A percentile compares a stretch with the other conserved stretches of the same genome.
Conservation (phyloP, 192 early-diverging fungal species). For the Backusella tarrabulga region DNA sequence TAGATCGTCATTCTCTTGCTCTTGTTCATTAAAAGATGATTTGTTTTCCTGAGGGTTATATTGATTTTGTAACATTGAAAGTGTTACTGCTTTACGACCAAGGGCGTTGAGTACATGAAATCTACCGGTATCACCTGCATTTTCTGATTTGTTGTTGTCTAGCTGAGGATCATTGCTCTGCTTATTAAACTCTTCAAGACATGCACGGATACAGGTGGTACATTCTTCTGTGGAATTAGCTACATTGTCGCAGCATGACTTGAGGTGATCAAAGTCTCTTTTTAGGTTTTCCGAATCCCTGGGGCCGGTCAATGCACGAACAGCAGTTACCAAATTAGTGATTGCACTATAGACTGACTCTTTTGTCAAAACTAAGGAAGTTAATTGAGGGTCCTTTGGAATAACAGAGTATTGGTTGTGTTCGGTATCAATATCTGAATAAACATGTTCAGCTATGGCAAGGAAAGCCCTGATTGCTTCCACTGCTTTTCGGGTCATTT, state of each 20-base stretch:
- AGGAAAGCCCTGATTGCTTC: conserved; percentile 29
- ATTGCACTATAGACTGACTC: conserved; percentile 36
- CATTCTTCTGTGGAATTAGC: conserved; percentile 13
- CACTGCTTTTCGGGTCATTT: conserved; percentile 35
- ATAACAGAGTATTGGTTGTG: conserved; percentile 16
- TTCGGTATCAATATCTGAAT: conserved; percentile 25
- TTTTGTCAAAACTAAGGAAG: conserved; percentile 31
- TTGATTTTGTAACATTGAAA: conserved; percentile 24
- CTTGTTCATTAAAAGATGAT: background rate
- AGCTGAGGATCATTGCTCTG: background rate
- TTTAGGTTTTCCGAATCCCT: conserved; percentile 3
- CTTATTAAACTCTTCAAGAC: conserved; percentile 7
- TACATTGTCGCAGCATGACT: conserved; percentile 20
- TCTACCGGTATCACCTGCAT: conserved; percentile 10
- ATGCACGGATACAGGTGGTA: conserved; percentile 10
- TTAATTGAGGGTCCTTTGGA: conserved; percentile 32
- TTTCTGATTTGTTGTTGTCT: conserved; percentile 4
- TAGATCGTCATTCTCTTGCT: background rate
- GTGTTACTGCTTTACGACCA: conserved; percentile 30
- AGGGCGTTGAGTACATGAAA: conserved; percentile 31
- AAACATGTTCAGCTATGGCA: conserved; percentile 32
- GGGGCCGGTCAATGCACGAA: conserved; percentile 25
- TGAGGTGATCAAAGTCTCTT: conserved; percentile 18
- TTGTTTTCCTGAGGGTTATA: background rate
- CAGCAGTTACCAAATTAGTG: conserved; percentile 35